Conservation (phyloP, 306 rosid genomes). For the Rubus parviflorus region DNA sequence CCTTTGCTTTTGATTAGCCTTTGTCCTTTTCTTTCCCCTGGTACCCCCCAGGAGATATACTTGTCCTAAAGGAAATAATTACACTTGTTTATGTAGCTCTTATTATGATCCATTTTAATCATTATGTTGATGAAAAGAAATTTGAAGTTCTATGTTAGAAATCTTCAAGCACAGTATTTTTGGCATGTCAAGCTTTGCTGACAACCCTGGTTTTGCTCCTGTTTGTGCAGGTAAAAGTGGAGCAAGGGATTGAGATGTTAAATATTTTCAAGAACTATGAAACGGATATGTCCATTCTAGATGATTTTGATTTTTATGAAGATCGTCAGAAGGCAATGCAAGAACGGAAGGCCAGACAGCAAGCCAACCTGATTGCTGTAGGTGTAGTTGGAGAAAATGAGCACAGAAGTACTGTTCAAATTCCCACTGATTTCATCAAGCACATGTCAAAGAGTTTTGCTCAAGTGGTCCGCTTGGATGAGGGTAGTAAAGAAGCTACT, state of each 20-base stretch:
- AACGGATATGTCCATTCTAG: constrained; percentile 69
- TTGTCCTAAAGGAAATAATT: not conserved
- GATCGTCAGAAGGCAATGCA: constrained; percentile 86
- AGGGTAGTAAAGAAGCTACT: constrained; percentile 47
- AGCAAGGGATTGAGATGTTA: constrained; percentile 76
- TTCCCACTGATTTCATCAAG: constrained; percentile 58
- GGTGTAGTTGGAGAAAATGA: constrained; percentile 64
- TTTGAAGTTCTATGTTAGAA: not conserved
- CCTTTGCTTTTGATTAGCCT: not conserved
- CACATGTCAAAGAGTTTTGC: constrained; percentile 86
- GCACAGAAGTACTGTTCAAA: constrained; percentile 44
- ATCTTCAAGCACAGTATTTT: not conserved
- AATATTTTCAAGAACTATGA: constrained; percentile 70
- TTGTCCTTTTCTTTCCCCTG: not conserved
- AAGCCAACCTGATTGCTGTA: constrained; percentile 45
- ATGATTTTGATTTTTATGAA: constrained; percentile 83
- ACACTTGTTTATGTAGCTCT: not conserved
- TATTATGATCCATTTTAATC: not conserved
- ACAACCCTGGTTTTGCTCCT: constrained; percentile 3
- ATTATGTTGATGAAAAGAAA: not conserved
- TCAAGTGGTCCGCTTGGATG: constrained; percentile 70
- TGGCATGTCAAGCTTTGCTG: not conserved
- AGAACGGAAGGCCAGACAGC: constrained; percentile 73
- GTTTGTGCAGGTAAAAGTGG: constrained; percentile 62
- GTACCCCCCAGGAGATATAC: not conserved